Percentiles rank a stretch among this genome's conserved stretches.
These are phyloP conservation scores for Macrolepiota fuliginosa DNA, from an alignment of 768 basidiomycete species.

Conservation along the genomic window DNA sequence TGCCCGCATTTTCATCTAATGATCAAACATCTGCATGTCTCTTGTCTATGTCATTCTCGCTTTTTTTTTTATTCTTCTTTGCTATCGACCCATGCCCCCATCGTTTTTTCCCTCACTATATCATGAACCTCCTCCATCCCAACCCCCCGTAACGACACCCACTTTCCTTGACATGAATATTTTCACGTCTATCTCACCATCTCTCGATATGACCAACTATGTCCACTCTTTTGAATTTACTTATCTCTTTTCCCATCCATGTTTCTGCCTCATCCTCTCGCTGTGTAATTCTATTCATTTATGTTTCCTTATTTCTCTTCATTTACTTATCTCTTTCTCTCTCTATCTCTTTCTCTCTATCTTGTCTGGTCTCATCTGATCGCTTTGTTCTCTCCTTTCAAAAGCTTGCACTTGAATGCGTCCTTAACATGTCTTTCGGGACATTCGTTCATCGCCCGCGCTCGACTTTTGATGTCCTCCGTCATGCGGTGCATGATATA, in stretches of 20 bases:
- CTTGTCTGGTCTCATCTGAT: conserved; percentile 15
- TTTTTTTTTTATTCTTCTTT: conserved; percentile 9
- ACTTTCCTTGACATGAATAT: conserved; percentile 19
- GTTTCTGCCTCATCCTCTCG: conserved; percentile 17
- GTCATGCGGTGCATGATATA: conserved; percentile 26
- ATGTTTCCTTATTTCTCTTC: conserved; percentile 17
- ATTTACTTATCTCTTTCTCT: conserved; percentile 16
- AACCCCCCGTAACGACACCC: conserved; percentile 15
- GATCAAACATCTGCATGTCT: conserved; percentile 15
- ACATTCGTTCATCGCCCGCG: conserved; percentile 21
- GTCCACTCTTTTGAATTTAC: conserved; percentile 15
- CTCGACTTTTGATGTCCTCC: conserved; percentile 20
- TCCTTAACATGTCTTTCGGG: background rate
- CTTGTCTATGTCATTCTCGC: conserved; percentile 14
- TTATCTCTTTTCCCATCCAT: conserved; percentile 13
- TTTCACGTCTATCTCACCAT: conserved; percentile 21
- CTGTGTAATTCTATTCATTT: conserved; percentile 18
- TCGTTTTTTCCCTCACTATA: conserved; percentile 3
- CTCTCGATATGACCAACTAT: conserved; percentile 16
- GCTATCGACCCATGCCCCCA: conserved; percentile 13
- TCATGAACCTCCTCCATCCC: conserved; percentile 7
- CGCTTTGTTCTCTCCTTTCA: conserved; percentile 19
- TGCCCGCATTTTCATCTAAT: conserved; percentile 13
- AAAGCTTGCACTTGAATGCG: conserved; percentile 2
- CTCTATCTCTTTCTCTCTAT: conserved; percentile 11